phyloP scores from a whole-genome alignment of 2,329 filamentous ascomycete species.

The Fusarium papillatum region DNA sequence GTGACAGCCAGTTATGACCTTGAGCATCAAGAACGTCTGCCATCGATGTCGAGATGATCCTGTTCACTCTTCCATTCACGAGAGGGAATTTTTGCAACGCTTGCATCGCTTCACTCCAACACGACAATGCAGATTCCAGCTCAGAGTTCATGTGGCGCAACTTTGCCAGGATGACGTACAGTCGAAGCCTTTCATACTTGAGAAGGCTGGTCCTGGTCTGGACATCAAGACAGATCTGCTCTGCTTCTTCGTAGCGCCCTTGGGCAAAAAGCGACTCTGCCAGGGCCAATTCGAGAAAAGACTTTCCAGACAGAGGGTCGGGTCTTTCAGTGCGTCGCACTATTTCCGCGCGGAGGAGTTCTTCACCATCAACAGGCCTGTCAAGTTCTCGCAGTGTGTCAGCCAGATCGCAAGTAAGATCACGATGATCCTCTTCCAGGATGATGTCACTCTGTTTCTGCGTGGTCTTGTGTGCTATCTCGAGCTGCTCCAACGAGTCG shows the following conservation, averaged over 20 bases:
- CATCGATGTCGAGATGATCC: constrained; percentile 35
- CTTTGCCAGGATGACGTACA: constrained; percentile 35
- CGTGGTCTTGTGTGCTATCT: constrained; percentile 17
- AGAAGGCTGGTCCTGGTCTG: constrained; percentile 28
- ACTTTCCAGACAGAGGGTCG: constrained; percentile 27
- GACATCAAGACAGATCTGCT: constrained; percentile 29
- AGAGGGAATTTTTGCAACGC: constrained; percentile 35
- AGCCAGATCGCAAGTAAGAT: constrained; percentile 38
- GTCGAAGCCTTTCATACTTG: constrained; percentile 36
- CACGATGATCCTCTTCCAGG: constrained; percentile 37
- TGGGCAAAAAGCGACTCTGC: constrained; percentile 39
- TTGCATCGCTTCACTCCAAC: constrained; percentile 38
- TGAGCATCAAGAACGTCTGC: constrained; percentile 36
- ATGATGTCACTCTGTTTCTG: constrained; percentile 17
- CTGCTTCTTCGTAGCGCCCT: constrained; percentile 27
- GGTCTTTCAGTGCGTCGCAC: constrained; percentile 18
- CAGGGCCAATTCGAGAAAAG: constrained; percentile 33
- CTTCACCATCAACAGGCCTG: constrained; percentile 25
- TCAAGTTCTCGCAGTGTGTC: constrained; percentile 38
- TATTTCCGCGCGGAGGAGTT: constrained; percentile 31
- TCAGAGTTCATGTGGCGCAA: constrained; percentile 33
- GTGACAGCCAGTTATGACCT: constrained; percentile 36
- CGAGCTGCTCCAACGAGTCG: constrained; percentile 21
- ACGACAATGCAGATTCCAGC: constrained; percentile 29
- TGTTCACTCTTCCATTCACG: constrained; percentile 33